Conservation (phyloP, 2,329 filamentous ascomycete species). For the Myrmaecium sp. region DNA sequence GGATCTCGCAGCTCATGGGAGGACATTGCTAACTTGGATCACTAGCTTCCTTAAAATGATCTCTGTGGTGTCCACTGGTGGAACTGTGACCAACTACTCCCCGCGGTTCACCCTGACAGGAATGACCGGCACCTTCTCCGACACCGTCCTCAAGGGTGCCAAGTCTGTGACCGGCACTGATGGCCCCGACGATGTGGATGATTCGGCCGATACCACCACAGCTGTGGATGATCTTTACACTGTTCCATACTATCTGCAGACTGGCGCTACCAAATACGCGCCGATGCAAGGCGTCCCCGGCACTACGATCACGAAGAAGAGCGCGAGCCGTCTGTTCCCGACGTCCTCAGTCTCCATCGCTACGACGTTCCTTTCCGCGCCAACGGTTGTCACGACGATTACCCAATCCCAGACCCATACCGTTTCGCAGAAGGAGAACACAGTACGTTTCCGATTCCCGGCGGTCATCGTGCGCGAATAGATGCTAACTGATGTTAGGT, state of each 20-base stretch:
- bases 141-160: slow-evolving; percentile 2
- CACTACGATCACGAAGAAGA: slow-evolving; percentile 40
- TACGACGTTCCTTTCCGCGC: slow-evolving; percentile 15
- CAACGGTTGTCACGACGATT: slow-evolving; percentile 32
- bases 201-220: slow-evolving; percentile 10
- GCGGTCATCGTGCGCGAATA: background rate
- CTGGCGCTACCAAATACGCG: slow-evolving; percentile 40
- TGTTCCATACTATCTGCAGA: slow-evolving; percentile 39
- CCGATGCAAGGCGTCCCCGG: slow-evolving; percentile 43
- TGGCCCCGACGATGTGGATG: slow-evolving; percentile 13
- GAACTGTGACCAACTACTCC: slow-evolving; percentile 42
- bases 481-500: slow-evolving; percentile 23
- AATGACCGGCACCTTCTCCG: slow-evolving; percentile 44
- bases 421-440: slow-evolving; percentile 37
- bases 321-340: slow-evolving; percentile 33
- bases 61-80: slow-evolving; percentile 36
- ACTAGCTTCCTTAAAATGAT: slow-evolving; percentile 29
- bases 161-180: slow-evolving; percentile 8
- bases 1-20: too few species aligned
- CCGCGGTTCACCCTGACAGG: slow-evolving; percentile 44
- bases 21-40: too few species aligned
- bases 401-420: slow-evolving; percentile 35
- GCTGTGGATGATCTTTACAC: slow-evolving; percentile 15
- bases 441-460: slow-evolving; percentile 27
- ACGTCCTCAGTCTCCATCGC: slow-evolving; percentile 38